Base-by-base conservation (phyloP, 2,329 filamentous ascomycete species). In the Epichloe aotearoae region DNA sequence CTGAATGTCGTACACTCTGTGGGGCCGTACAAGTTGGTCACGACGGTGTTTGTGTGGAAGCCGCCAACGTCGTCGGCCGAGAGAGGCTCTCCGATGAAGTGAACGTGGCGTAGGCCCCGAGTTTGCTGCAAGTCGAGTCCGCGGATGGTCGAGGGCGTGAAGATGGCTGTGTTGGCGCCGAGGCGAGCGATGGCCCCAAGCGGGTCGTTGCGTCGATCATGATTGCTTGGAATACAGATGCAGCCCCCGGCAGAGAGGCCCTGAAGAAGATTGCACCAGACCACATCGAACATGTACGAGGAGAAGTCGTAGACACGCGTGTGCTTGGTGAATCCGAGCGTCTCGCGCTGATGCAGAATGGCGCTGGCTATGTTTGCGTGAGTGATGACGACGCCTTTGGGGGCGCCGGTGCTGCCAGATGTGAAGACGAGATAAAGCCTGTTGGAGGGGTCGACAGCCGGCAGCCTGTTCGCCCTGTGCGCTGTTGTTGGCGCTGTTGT, bases 161-260 rank as follows among this genome's bases (percentile, higher is more conserved):
- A 68, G 46, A 68, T 63, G 5, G 66, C 68, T 61, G 70, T 68
- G 53, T 73, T 74, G 51, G 69, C 65, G 5, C 61, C 57, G 59
- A 67, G 64, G 41, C 59, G 62, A 20, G 62, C 61, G 50, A 69
- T 69, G 17, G 67, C 68, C 8, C 65, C 67, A 39, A 65, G 66
- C 11, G 73, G 56, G 52, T 73, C 64, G 52, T 76, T 73, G 49
- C 74, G 65, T 4, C 74, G 70, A 47, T 75, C 71, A 20, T 71
- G 67, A 19, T 78, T 74, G 1, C 72, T 74, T 1, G 53, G 53
- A 30, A 54, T 47, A 20, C 53, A 54, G n/a, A 54, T n/a, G 46
- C 54, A 56, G 34, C 46, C 54, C 36, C 54, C 54, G 15, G 37
- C 43, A 10, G 50, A 43, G 12, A 56, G 46, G 12, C 48, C 50